A percentile compares a stretch with the other conserved stretches of the same genome.
These are phyloP conservation scores for Globisporangium takayamanum DNA, from an alignment of 352 stramenopile genomes.

Conservation along the genomic window DNA sequence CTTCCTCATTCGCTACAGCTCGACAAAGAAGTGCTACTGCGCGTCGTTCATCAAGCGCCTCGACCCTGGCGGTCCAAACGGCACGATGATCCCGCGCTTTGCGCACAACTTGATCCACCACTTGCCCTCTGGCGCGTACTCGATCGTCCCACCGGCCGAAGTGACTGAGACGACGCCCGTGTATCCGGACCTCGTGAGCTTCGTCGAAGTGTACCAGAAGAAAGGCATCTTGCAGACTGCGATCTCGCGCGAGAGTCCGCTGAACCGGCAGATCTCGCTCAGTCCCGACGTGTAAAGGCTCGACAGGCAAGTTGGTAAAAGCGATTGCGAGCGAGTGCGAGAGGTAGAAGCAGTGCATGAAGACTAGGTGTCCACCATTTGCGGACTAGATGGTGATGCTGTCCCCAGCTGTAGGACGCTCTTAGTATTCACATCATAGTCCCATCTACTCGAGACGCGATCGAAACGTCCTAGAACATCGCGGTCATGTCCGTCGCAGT, in stretches of 20 bases:
- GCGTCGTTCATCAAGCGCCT: conserved; percentile 59
- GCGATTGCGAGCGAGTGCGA: neutral
- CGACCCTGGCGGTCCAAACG: conserved; percentile 18
- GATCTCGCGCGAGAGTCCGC: conserved; percentile 31
- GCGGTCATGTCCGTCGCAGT: neutral
- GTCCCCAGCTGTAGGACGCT: too few relatives aligned
- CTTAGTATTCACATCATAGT: neutral
- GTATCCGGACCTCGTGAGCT: conserved; percentile 68
- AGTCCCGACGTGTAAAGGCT: conserved; percentile 7
- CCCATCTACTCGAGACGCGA: neutral
- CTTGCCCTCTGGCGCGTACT: conserved; percentile 56
- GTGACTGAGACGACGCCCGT: conserved; percentile 43
- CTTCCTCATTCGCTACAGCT: conserved; percentile 75
- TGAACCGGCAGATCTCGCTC: conserved; percentile 59
- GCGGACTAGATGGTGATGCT: too few relatives aligned
- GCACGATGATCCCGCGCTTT: conserved; percentile 26
- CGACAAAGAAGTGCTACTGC: conserved; percentile 56
- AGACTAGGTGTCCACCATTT: neutral
- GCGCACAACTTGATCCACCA: conserved; percentile 72
- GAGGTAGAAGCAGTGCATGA: neutral
- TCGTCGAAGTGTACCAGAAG: conserved; percentile 70
- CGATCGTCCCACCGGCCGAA: conserved; percentile 39
- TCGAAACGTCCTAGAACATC: neutral
- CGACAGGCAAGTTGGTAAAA: neutral
- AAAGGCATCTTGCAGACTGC: conserved; percentile 50